phyloP scores from a whole-genome alignment of 305 asterid species.

The Fraxinus floribunda region DNA sequence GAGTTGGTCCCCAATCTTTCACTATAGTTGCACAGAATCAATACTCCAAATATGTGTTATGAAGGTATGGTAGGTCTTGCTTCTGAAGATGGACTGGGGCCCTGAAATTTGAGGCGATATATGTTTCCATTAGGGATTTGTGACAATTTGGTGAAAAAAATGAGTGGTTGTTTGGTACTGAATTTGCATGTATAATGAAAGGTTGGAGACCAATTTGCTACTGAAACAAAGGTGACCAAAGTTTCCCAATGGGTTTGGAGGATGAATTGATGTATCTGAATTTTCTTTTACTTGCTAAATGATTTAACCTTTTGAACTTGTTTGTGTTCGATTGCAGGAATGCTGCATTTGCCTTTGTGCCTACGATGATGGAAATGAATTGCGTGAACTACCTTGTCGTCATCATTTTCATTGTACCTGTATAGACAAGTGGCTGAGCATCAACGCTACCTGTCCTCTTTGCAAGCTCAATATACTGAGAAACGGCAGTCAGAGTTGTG shows the following conservation, averaged over 20 bases:
- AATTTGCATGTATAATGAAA: not conserved
- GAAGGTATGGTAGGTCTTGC: not conserved
- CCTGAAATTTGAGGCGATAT: not conserved
- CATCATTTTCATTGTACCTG: constrained; percentile 86
- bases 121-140: not conserved
- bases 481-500: constrained; percentile 52
- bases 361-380: constrained; percentile 81
- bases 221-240: not conserved
- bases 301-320: not conserved
- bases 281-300: not conserved
- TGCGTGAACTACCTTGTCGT: constrained; percentile 92
- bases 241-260: not conserved
- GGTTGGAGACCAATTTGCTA: not conserved
- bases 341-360: constrained; percentile 87
- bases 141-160: not conserved
- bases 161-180: not conserved
- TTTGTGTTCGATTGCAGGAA: constrained; percentile 48
- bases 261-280: not conserved
- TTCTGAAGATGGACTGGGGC: not conserved
- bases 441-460: constrained; percentile 88
- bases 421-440: constrained; percentile 90
- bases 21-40: not conserved
- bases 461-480: constrained; percentile 90
- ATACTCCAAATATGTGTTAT: not conserved
- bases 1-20: not conserved